Evolutionary conservation across 176 grass and related monocot species (phyloP).

Genomic region (Ensete ventricosum): DNA sequence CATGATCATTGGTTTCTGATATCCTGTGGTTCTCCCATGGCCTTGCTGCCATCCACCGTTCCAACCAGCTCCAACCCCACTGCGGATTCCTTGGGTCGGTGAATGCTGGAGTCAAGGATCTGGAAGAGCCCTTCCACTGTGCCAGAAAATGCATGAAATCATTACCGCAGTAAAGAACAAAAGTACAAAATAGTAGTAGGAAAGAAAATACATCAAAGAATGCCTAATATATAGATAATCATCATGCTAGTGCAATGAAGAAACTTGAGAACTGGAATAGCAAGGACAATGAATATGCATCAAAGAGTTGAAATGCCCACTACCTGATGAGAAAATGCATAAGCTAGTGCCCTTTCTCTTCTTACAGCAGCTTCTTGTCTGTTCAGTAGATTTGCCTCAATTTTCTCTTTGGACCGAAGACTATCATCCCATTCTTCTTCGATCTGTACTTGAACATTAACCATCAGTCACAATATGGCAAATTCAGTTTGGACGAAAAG

Average conservation of each 20-base stretch:
- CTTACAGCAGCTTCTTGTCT: conserved; percentile 84
- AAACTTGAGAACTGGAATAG: conserved; percentile 10
- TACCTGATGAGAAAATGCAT: conserved; percentile 98
- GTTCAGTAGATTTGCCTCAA: conserved; percentile 48
- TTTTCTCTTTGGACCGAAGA: conserved; percentile 74
- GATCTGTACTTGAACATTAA: conserved; percentile 32
- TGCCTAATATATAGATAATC: neutral
- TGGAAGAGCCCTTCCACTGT: conserved; percentile 73
- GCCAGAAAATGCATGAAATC: neutral
- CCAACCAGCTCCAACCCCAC: conserved; percentile 99
- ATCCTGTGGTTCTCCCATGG: conserved; percentile 45
- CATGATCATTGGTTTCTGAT: conserved; percentile 28
- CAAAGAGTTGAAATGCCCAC: neutral
- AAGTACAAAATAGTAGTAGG: neutral
- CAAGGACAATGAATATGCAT: neutral
- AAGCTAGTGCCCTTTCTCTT: conserved; percentile 81
- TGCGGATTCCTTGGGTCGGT: conserved; percentile 74
- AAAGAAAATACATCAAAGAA: neutral
- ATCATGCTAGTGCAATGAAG: neutral
- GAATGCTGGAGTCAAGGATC: conserved; percentile 41
- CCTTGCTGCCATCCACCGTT: conserved; percentile 75
- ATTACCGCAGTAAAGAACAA: neutral
- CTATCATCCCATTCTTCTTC: conserved; percentile 86
- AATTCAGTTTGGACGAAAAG: neutral
- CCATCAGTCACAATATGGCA: neutral